Percentiles rank a stretch among this genome's conserved stretches.
Conservation (phyloP, 1,284 basidiomycete genomes). For the Lentinula novae-zelandiae region DNA sequence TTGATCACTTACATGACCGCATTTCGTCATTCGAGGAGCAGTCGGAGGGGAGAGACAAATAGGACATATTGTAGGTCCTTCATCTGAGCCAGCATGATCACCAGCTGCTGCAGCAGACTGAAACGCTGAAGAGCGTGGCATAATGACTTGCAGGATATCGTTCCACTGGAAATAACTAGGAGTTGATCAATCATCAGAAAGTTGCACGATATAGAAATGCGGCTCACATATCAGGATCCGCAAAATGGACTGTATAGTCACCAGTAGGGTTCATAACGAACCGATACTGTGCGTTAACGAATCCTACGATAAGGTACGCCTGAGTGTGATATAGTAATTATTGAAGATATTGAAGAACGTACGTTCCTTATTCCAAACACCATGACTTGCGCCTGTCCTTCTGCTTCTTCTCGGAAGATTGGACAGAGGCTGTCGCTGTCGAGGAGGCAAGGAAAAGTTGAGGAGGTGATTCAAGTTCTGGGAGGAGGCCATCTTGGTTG, state of each 20-base stretch:
- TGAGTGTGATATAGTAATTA: not conserved
- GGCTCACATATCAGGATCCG: conserved; percentile 88
- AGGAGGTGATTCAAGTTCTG: conserved; percentile 75
- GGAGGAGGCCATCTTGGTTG: conserved; percentile 63
- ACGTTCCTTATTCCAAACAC: conserved; percentile 86
- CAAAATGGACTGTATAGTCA: conserved; percentile 93
- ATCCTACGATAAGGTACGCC: conserved; percentile 47
- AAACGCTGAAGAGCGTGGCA: conserved; percentile 73
- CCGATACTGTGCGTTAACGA: conserved; percentile 91
- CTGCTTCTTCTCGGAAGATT: conserved; percentile 70
- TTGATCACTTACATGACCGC: conserved; percentile 80
- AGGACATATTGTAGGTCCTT: conserved; percentile 80
- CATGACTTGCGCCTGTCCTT: conserved; percentile 56
- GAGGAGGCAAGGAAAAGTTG: conserved; percentile 81
- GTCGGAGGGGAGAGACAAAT: conserved; percentile 92
- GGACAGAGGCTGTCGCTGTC: conserved; percentile 56
- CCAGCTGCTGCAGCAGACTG: conserved; percentile 46
- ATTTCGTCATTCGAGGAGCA: conserved; percentile 95
- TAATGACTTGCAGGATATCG: conserved; percentile 94
- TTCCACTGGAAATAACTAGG: conserved; percentile 89
- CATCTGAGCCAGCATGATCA: conserved; percentile 36
- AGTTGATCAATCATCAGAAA: conserved; percentile 10
- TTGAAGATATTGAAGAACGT: conserved; percentile 33
- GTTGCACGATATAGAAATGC: conserved; percentile 7
- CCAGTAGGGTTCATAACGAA: conserved; percentile 91